These are phyloP conservation scores for Waltergamsia citrina DNA, from an alignment of 2,329 filamentous ascomycete species.

Conservation along the genomic window DNA sequence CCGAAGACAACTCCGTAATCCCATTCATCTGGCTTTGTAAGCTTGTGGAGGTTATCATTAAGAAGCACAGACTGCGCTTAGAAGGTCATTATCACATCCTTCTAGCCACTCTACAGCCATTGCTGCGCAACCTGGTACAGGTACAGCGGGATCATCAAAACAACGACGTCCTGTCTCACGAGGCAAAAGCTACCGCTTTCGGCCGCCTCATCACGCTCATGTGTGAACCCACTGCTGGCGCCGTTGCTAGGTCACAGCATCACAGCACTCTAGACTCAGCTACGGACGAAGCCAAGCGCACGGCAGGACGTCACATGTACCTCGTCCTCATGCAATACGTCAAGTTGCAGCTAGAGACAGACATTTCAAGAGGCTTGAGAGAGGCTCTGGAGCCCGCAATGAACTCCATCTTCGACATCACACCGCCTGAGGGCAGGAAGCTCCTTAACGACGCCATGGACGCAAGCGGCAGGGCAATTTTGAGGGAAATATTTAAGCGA, in stretches of 20 bases:
- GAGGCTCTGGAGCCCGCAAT: constrained; percentile 48
- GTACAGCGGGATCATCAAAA: constrained; percentile 10
- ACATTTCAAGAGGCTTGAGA: constrained; percentile 38
- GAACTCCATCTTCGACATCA: constrained; percentile 50
- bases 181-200: constrained; percentile 39
- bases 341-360: constrained; percentile 48
- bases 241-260: constrained; percentile 37
- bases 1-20: constrained; percentile 7
- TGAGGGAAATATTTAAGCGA: constrained; percentile 47
- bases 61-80: constrained; percentile 49
- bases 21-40: constrained; percentile 38
- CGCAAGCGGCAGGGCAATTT: constrained; percentile 46
- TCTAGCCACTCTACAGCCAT: constrained; percentile 40
- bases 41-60: constrained; percentile 46
- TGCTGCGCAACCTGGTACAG: constrained; percentile 43
- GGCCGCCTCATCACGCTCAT: constrained; percentile 47
- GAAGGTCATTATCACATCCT: constrained; percentile 54
- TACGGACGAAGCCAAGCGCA: constrained; percentile 50
- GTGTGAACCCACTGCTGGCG: constrained; percentile 48
- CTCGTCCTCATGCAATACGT: constrained; percentile 49
- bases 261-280: constrained; percentile 45
- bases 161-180: constrained; percentile 17
- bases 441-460: constrained; percentile 53
- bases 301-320: constrained; percentile 53
- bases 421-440: constrained; percentile 41